Evolutionary conservation across 352 stramenopile species (phyloP).

Genomic region (Pythium chondricola): DNA sequence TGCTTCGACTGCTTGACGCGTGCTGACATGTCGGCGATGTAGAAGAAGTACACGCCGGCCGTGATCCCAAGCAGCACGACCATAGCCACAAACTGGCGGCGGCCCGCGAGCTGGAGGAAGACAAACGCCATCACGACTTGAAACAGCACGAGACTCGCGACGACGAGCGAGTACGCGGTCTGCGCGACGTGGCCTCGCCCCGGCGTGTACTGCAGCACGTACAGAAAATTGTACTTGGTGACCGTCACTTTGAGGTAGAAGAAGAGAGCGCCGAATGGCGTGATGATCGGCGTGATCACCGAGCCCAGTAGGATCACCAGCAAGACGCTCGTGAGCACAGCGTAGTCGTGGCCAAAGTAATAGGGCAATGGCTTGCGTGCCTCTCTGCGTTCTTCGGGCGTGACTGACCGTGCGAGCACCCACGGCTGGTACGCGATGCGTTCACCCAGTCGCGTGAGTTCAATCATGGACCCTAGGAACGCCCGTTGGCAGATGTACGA

Average conservation of each 20-base stretch:
- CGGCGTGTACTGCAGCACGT: conserved; percentile 63
- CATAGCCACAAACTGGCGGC: conserved; percentile 51
- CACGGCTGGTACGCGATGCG: conserved; percentile 63
- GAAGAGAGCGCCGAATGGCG: conserved; percentile 69
- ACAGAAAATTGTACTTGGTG: conserved; percentile 82
- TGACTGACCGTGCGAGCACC: conserved; percentile 58
- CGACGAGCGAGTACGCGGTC: conserved; percentile 56
- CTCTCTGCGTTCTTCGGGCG: conserved; percentile 37
- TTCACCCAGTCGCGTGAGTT: conserved; percentile 60
- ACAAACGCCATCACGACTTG: conserved; percentile 73
- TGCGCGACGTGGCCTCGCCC: conserved; percentile 59
- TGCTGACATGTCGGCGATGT: conserved; percentile 33
- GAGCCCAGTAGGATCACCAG: conserved; percentile 70
- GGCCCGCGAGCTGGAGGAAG: conserved; percentile 53
- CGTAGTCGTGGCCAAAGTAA: conserved; percentile 74
- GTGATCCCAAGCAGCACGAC: conserved; percentile 44
- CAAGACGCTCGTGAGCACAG: conserved; percentile 70
- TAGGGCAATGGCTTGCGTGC: conserved; percentile 51
- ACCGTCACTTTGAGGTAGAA: conserved; percentile 73
- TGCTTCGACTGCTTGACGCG: conserved; percentile 32
- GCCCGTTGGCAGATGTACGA: conserved; percentile 79
- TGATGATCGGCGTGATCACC: conserved; percentile 73
- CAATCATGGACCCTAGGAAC: conserved; percentile 68
- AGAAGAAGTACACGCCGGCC: conserved; percentile 42
- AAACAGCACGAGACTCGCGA: conserved; percentile 62